Conservation (phyloP, 2,329 filamentous ascomycete genomes). For the Sporothrix curviconia region DNA sequence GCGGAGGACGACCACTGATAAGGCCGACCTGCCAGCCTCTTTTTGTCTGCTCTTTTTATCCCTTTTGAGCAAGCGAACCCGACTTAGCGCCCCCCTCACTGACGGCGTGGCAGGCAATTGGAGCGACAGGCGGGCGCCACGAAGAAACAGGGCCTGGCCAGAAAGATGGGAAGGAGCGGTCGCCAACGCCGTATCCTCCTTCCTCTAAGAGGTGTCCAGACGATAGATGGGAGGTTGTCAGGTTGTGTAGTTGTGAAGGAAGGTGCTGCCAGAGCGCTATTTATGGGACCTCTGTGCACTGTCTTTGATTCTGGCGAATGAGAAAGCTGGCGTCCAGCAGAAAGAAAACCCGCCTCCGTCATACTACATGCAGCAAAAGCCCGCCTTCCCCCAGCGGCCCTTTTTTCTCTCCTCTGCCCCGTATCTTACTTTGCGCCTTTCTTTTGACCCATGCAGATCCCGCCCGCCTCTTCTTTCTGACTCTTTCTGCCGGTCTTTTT, state of each 20-base stretch:
- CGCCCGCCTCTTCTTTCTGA: not conserved
- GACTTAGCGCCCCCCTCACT: not conserved
- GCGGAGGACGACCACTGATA: no score
- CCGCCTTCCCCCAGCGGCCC: not conserved
- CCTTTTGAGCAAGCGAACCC: conserved; percentile 10
- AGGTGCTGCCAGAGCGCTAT: not conserved
- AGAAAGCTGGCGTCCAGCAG: no score
- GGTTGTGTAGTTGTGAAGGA: not conserved
- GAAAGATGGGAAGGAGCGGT: no score
- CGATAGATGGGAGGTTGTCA: not conserved
- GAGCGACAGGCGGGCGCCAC: no score
- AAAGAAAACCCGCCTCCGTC: no score
- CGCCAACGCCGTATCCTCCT: no score
- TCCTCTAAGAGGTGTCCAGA: no score
- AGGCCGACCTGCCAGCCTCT: not conserved
- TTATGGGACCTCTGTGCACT: not conserved
- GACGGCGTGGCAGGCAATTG: no score
- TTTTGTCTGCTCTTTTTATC: conserved; percentile 8
- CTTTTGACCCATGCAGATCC: not conserved
- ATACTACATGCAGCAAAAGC: not conserved
- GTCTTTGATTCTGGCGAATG: not conserved
- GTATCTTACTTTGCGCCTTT: conserved; percentile 2
- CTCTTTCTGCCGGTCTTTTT: not conserved
- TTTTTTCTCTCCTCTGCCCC: not conserved
- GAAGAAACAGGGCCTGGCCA: no score